These are phyloP conservation scores for Inosperma sp. DNA, from an alignment of 768 basidiomycete genomes.

Conservation along the genomic window DNA sequence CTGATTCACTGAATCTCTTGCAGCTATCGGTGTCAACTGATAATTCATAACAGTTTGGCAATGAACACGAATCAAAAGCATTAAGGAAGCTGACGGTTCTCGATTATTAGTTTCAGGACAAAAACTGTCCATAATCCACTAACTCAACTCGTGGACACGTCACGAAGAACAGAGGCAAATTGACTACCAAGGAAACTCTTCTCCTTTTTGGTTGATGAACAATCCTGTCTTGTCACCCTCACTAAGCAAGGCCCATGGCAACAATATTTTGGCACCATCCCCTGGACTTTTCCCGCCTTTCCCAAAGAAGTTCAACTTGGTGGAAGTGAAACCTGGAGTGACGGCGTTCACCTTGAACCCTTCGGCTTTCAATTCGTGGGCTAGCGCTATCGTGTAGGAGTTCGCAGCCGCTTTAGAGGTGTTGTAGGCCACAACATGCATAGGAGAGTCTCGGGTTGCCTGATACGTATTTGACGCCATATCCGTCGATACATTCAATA, in stretches of 20 bases:
- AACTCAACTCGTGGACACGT: no score
- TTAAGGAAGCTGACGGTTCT: no score
- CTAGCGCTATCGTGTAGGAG: constrained; percentile 56
- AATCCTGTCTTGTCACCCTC: constrained; percentile 37
- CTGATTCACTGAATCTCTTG: no score
- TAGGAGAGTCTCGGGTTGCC: constrained; percentile 26
- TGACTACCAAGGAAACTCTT: constrained; percentile 33
- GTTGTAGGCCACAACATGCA: constrained; percentile 51
- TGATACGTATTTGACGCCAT: constrained; percentile 42
- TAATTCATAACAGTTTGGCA: no score
- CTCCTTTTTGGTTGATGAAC: constrained; percentile 34
- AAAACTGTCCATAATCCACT: no score
- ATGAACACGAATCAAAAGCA: no score
- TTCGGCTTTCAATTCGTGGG: constrained; percentile 51
- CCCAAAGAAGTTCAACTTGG: constrained; percentile 37
- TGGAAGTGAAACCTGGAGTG: constrained; percentile 54
- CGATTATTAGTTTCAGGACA: no score
- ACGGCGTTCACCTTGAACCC: constrained; percentile 58
- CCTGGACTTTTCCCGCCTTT: constrained; percentile 35
- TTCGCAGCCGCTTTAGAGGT: constrained; percentile 69
- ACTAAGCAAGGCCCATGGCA: constrained; percentile 39
- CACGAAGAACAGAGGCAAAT: not conserved
- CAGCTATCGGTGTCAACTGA: no score
- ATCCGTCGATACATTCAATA: constrained; percentile 40
- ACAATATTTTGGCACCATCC: constrained; percentile 32